Evolutionary conservation across 306 rosid species (phyloP), one percentile per base, ranked within the genome.

Genomic region (Delonix regia): DNA sequence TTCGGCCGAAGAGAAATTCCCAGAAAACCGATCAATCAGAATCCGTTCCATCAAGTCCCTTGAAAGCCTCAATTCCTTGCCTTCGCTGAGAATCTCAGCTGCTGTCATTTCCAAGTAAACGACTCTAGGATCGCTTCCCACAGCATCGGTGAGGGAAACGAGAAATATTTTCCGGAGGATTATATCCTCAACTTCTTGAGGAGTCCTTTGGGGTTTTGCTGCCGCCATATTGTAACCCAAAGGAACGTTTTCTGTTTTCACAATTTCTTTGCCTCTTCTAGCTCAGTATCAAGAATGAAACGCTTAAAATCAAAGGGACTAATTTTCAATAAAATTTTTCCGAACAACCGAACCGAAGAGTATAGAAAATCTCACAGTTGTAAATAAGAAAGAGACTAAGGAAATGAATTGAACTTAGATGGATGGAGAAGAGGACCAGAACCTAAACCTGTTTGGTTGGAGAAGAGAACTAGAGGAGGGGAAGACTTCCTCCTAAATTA

Each of bases 1-100:
- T 44, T 91, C 93, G 0, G 75, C 77, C 13, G 39, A 41, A 59
- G 86, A 4, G 21, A 88, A 85, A 56, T 51, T 44, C 1, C 92
- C 91, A 16, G 90, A 87, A 21, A 96, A 89, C 0, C 99, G 97
- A 88, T 96, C 99, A 78, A 96, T 85, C 4, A 96, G 71, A 61
- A 93, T 56, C 52, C 94, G 39, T 82, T 96, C 99, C 92, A 89
- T 89, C 27, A 78, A 76, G 73, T 96, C 99, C 36, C 91, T 83
- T 3, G 92, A 86, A 47, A 96, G 91, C 67, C 82, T 80, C 62
- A 96, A 80, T 10, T 82, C 85, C 42, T 91, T 90, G 4, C 91
- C 86, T 41, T 96, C 99, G 84, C 98, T 96, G 30, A 96, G 90
- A 81, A 96, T 82, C 83, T 93, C 98, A 7, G 99, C 99, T 1